A percentile compares a stretch with the other conserved stretches of the same genome.
These are phyloP conservation scores for Geotrichum restrictum DNA, from an alignment of 1,139 yeast genomes.

Conservation along the genomic window DNA sequence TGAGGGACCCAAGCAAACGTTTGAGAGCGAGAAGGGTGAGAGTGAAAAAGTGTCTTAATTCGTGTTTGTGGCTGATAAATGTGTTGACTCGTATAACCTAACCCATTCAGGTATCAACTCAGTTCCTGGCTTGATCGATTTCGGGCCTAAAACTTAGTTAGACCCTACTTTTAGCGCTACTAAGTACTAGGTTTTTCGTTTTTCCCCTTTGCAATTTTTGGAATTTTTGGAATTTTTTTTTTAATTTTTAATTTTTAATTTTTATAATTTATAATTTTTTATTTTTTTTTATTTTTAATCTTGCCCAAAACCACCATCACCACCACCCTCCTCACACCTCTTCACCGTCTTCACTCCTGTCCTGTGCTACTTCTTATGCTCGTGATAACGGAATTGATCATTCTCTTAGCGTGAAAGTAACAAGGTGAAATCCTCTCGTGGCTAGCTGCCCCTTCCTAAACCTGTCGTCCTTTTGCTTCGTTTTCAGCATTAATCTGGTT, in stretches of 20 bases:
- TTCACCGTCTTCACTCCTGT: not conserved
- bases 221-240: not conserved
- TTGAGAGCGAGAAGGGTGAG: slow-evolving; percentile 37
- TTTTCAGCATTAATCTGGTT: no score
- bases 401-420: no score
- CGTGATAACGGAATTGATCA: not conserved
- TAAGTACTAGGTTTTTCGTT: no score
- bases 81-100: no score
- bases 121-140: not conserved
- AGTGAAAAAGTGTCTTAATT: no score
- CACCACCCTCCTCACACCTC: not conserved
- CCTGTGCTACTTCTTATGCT: not conserved
- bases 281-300: not conserved
- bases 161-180: no score
- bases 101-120: not conserved
- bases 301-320: not conserved
- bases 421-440: no score
- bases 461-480: no score
- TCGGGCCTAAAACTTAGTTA: not conserved
- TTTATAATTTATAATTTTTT: not conserved
- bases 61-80: no score
- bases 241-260: not conserved
- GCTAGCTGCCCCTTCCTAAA: no score
- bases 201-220: not conserved
- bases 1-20: slow-evolving; percentile 57